Conservation (phyloP, 2,329 filamentous ascomycete genomes). For the Coccinonectria pachysandricola region DNA sequence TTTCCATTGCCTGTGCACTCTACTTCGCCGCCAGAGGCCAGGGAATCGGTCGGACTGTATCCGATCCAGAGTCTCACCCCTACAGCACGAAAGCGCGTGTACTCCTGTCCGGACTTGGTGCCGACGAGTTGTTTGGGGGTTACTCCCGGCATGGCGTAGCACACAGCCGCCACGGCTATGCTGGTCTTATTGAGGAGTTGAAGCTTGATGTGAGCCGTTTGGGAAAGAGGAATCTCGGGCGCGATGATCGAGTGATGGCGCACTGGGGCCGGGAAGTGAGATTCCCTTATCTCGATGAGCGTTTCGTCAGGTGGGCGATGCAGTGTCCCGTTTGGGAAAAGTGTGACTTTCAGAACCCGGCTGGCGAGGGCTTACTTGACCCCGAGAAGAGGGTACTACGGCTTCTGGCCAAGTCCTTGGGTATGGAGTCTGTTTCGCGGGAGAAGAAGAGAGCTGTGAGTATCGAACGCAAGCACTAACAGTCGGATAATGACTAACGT, state of each 20-base stretch:
- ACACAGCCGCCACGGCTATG: constrained; percentile 58
- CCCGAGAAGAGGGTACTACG: constrained; percentile 74
- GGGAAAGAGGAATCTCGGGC: constrained; percentile 86
- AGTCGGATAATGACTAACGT: too few relatives aligned
- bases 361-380: constrained; percentile 41
- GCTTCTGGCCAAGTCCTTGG: constrained; percentile 63
- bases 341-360: constrained; percentile 64
- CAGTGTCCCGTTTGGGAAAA: constrained; percentile 68
- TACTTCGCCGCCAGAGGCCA: constrained; percentile 82
- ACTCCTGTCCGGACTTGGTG: constrained; percentile 83
- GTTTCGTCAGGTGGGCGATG: constrained; percentile 73
- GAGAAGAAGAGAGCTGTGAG: constrained; percentile 88
- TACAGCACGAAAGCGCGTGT: constrained; percentile 70
- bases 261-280: constrained; percentile 83
- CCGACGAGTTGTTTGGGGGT: constrained; percentile 91
- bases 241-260: constrained; percentile 84
- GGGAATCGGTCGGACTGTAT: constrained; percentile 35
- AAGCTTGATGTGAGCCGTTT: constrained; percentile 76
- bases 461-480: too few relatives aligned
- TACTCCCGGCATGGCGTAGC: constrained; percentile 78
- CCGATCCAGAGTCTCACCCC: constrained; percentile 14
- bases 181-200: constrained; percentile 69
- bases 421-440: constrained; percentile 59
- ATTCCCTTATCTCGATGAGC: constrained; percentile 85
- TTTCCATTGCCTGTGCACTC: constrained; percentile 87